Percentiles rank a stretch among this genome's conserved stretches.
Conservation (phyloP, 192 early-diverging fungal genomes). For the Linnemannia schmuckeri region DNA sequence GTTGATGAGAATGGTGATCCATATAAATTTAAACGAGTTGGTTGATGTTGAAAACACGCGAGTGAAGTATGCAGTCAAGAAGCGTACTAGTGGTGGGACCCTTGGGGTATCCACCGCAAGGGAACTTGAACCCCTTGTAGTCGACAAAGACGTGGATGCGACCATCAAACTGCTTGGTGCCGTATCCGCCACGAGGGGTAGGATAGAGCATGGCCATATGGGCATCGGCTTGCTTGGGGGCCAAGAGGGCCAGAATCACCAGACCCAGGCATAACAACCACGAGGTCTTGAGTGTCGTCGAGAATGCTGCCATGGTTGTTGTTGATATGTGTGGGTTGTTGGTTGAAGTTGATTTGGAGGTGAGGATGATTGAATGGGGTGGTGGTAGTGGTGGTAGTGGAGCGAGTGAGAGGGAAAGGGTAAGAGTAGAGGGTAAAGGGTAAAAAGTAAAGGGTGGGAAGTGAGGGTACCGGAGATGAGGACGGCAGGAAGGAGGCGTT, state of each 20-base stretch:
- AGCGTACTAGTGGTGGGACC: conserved; percentile 33
- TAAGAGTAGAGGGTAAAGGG: not conserved
- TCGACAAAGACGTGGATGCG: conserved; percentile 37
- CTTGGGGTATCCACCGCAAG: conserved; percentile 35
- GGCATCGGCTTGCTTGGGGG: conserved; percentile 30
- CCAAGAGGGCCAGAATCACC: conserved; percentile 20
- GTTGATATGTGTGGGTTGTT: not conserved
- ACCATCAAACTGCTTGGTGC: conserved; percentile 32
- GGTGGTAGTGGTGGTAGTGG: not conserved
- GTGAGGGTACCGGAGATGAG: not conserved
- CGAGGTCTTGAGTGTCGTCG: conserved; percentile 17
- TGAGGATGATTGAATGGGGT: not conserved
- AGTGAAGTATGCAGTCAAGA: not conserved
- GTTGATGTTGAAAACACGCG: too few relatives aligned
- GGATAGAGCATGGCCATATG: conserved; percentile 52
- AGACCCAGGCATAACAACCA: conserved; percentile 34
- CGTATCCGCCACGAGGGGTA: conserved; percentile 34
- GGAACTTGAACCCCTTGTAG: conserved; percentile 34
- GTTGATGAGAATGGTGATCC: not conserved
- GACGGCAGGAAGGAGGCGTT: conserved; percentile 20
- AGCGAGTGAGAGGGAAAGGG: not conserved
- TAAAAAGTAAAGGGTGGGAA: not conserved
- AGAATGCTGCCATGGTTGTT: conserved; percentile 21
- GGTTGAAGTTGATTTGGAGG: not conserved
- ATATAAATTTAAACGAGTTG: not conserved